phyloP scores from a whole-genome alignment of 805 yeast genomes.

The Candida insectalens region DNA sequence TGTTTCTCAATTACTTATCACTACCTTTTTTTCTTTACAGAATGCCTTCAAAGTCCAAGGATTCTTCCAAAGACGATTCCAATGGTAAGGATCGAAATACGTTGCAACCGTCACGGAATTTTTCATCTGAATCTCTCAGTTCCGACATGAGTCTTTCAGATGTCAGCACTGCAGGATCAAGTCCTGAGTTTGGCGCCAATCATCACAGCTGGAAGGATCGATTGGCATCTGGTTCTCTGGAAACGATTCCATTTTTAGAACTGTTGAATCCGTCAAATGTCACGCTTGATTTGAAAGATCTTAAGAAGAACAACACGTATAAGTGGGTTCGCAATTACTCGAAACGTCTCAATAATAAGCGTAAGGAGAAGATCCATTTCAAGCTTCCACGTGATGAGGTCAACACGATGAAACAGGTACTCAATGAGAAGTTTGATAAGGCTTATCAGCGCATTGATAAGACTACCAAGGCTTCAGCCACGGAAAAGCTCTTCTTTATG shows the following conservation, averaged over 20 bases:
- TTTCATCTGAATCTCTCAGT: no score
- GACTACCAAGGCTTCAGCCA: constrained; percentile 33
- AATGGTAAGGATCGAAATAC: no score
- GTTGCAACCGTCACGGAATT: no score
- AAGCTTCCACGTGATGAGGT: constrained; percentile 16
- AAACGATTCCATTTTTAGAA: constrained; percentile 21
- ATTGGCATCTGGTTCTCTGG: no score
- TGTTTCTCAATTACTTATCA: no score
- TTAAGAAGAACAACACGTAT: constrained; percentile 17
- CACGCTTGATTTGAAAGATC: constrained; percentile 10
- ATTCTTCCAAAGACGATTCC: no score
- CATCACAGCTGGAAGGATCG: no score
- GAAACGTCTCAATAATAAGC: constrained; percentile 15
- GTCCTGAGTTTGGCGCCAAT: no score
- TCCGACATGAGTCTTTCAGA: no score
- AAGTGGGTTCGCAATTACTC: constrained; percentile 19
- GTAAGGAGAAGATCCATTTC: constrained; percentile 16
- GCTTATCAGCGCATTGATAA: constrained; percentile 28
- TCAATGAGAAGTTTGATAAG: constrained; percentile 24
- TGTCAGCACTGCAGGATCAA: no score
- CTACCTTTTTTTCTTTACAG: no score
- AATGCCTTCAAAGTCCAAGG: no score
- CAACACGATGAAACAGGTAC: constrained; percentile 13
- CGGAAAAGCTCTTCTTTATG: constrained; percentile 79
- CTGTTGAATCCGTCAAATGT: constrained; percentile 20